Base-by-base conservation (phyloP, 1,284 basidiomycete genomes). In the Sphagnurus paluster region DNA sequence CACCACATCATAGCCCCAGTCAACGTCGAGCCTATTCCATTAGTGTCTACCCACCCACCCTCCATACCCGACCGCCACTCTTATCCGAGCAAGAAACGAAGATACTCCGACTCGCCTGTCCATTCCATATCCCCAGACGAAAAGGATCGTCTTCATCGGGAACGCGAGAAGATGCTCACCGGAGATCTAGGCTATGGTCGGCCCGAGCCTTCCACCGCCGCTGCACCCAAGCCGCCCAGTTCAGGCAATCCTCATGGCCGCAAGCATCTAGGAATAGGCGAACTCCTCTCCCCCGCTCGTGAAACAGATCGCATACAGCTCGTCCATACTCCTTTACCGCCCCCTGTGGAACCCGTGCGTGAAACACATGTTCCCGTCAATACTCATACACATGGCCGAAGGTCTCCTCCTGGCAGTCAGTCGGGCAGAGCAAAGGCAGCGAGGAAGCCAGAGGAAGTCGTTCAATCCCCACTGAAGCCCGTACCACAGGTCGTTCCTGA, bases 401-500 rank as follows among this genome's bases (percentile, higher is more conserved):
- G 74, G n/a, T 71, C 71, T 32, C 73, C 74, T 41, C 74, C 74
- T 4, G 73, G 72, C 16, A 75, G 72, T 49, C 63, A 66, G 30
- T 60, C 62, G 25, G 74, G 74, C 11, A 61, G 73, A 39, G 71
- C 70, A 17, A 72, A 69, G 39, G 72, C 72, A 25, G 66, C 69
- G 2, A 63, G 67, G 42, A 74, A 71, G 55, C 64, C 66, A 9
- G 72, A 72, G 37, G 70, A 72, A 8, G 32, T 39, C 17, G 53
- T 51, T 16, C 32, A 37, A 2, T 45, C 35, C 23, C 28, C 52
- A 17, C 49, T 42, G 13, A 52, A 52, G 17, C 32, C 47, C 2
- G 20, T 49, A 19, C 16, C 44, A 20, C 37, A 45, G 16, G 19
- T 46, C 37, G 37, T 26, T 32, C 16, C 52, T 3, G 46, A 58